Conservation (phyloP, 495 filamentous ascomycete genomes). For the Penicillium maclennaniae region DNA sequence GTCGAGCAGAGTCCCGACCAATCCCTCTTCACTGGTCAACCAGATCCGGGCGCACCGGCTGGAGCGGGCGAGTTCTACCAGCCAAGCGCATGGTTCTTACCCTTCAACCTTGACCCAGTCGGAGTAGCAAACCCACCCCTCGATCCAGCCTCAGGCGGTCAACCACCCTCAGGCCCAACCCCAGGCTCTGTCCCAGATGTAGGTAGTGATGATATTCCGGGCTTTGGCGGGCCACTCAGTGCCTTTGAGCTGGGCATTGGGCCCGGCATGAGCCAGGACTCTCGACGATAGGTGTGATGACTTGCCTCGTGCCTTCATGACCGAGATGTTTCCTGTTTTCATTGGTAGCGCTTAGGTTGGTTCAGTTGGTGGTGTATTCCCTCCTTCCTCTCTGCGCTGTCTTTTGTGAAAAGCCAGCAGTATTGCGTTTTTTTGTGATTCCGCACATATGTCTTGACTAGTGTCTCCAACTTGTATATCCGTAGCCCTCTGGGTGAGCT, state of each 20-base stretch:
- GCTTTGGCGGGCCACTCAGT: constrained; percentile 26
- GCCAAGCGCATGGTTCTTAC: constrained; percentile 87
- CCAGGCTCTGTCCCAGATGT: constrained; percentile 24
- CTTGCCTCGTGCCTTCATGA: constrained; percentile 8
- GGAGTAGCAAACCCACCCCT: constrained; percentile 14
- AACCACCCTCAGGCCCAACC: neutral
- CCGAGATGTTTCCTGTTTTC: constrained; percentile 12
- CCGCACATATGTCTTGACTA: constrained; percentile 2
- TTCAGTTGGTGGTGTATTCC: constrained; percentile 10
- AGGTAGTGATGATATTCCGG: constrained; percentile 18
- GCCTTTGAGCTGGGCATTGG: constrained; percentile 31
- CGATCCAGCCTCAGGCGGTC: neutral
- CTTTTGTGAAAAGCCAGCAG: constrained; percentile 9
- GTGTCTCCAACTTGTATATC: constrained; percentile 12
- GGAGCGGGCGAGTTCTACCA: constrained; percentile 44
- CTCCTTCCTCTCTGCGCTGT: neutral
- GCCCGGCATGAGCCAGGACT: constrained; percentile 13
- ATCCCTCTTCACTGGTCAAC: constrained; percentile 34
- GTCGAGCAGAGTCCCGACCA: constrained; percentile 21
- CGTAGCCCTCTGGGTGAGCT: neutral
- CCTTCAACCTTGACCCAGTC: constrained; percentile 81
- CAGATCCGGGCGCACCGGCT: constrained; percentile 39
- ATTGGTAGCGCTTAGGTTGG: constrained; percentile 1
- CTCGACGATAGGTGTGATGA: constrained; percentile 8
- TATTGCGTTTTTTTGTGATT: constrained; percentile 6